Conservation (phyloP, 2,329 filamentous ascomycete genomes). For the Mollisia scopiformis region DNA sequence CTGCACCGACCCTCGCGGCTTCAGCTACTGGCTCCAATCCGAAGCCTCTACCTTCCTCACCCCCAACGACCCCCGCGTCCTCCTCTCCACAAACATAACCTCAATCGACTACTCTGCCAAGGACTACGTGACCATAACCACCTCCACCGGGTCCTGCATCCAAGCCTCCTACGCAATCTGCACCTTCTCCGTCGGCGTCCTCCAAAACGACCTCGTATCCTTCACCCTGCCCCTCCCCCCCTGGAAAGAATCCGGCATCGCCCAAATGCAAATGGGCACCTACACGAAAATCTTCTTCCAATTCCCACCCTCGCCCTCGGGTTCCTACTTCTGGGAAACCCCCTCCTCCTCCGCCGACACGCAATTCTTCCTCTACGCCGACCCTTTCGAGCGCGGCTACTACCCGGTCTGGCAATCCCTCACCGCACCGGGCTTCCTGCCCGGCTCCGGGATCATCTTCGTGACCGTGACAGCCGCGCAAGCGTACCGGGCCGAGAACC, state of each 20-base stretch:
- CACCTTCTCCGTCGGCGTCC: slow-evolving; percentile 70
- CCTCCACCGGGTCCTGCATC: slow-evolving; percentile 55
- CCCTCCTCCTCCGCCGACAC: slow-evolving; percentile 36
- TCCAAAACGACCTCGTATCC: slow-evolving; percentile 61
- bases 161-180: slow-evolving; percentile 64
- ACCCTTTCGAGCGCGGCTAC: slow-evolving; percentile 31
- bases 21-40: slow-evolving; percentile 57
- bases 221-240: slow-evolving; percentile 62
- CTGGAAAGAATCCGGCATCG: slow-evolving; percentile 68
- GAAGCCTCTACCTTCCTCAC: slow-evolving; percentile 61
- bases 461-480: slow-evolving; percentile 62
- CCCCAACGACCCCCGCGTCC: slow-evolving; percentile 56
- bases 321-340: slow-evolving; percentile 62
- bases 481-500: slow-evolving; percentile 60
- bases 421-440: slow-evolving; percentile 57
- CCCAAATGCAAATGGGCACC: slow-evolving; percentile 68
- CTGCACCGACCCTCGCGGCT: slow-evolving; percentile 64
- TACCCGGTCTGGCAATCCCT: slow-evolving; percentile 69
- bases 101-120: slow-evolving; percentile 53
- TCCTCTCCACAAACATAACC: slow-evolving; percentile 60
- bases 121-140: slow-evolving; percentile 55
- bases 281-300: slow-evolving; percentile 77
- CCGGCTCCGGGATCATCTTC: slow-evolving; percentile 67
- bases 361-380: slow-evolving; percentile 42
- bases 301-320: slow-evolving; percentile 52